Conservation (phyloP, 2,329 filamentous ascomycete species). For the Camillea tinctor region DNA sequence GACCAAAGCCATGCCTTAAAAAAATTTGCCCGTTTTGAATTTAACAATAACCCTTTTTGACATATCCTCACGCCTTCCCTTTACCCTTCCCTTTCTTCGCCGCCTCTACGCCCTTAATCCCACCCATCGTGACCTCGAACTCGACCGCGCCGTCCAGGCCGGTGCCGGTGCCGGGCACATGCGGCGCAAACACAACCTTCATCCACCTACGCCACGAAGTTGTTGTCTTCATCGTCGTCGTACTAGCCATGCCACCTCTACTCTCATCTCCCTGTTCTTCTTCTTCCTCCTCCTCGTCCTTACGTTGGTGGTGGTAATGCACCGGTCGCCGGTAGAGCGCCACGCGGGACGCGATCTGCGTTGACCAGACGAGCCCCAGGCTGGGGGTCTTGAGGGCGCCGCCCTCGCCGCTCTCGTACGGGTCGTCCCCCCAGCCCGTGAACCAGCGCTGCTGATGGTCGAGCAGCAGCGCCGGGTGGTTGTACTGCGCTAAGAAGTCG, state of each 20-base stretch:
- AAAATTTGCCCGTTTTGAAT: neutral
- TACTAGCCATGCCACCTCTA: constrained; percentile 4
- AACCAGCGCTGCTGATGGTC: constrained; percentile 94
- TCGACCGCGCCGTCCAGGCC: constrained; percentile 56
- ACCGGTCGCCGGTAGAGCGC: constrained; percentile 71
- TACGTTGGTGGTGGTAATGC: constrained; percentile 16
- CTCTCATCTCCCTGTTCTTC: constrained; percentile 40
- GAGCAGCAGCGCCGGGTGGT: constrained; percentile 61
- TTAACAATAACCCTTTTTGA: neutral
- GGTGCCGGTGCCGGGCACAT: constrained; percentile 56
- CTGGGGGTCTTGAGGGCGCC: constrained; percentile 75
- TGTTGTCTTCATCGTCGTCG: constrained; percentile 47
- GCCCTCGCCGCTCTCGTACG: constrained; percentile 37
- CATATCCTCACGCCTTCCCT: constrained; percentile 1
- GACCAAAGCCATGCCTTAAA: neutral
- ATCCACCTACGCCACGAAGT: constrained; percentile 71
- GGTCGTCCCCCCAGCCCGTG: constrained; percentile 86
- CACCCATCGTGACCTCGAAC: constrained; percentile 73
- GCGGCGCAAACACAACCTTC: constrained; percentile 87
- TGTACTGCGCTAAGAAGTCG: constrained; percentile 22
- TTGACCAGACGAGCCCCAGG: constrained; percentile 85
- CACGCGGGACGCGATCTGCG: constrained; percentile 80
- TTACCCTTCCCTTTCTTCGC: constrained; percentile 19
- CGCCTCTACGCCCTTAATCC: constrained; percentile 44
- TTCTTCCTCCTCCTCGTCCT: constrained; percentile 32